Evolutionary conservation across 176 grass and related monocot species (phyloP).

Genomic region (Tillandsia leiboldiana): DNA sequence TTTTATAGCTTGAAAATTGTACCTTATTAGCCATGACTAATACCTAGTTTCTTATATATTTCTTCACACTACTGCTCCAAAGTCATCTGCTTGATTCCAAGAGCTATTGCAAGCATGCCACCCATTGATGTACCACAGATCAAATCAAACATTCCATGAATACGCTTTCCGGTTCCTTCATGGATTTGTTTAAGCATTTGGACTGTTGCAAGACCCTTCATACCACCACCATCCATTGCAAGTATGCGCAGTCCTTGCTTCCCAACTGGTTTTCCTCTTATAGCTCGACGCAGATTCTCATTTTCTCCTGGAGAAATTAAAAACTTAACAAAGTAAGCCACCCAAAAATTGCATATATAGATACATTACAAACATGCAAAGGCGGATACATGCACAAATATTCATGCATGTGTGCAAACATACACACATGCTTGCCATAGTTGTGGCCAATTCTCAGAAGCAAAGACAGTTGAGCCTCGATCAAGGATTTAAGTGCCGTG

Average conservation of each 20-base stretch:
- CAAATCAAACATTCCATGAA: slow-evolving; percentile 98
- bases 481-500: too few species aligned
- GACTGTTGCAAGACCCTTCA: slow-evolving; percentile 98
- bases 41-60: slow-evolving; percentile 98
- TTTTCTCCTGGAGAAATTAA: slow-evolving; percentile 68
- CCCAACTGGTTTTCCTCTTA: slow-evolving; percentile 67
- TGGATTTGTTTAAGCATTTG: slow-evolving; percentile 98
- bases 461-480: slow-evolving; percentile 60
- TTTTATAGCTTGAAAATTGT: too few species aligned
- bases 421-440: slow-evolving; percentile 44
- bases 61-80: slow-evolving; percentile 96
- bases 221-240: slow-evolving; percentile 97
- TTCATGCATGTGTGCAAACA: neutral
- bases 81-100: slow-evolving; percentile 91
- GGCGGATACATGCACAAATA: slow-evolving; percentile 8
- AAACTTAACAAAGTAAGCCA: neutral
- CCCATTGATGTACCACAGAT: slow-evolving; percentile 98
- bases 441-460: slow-evolving; percentile 80
- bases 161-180: slow-evolving; percentile 80
- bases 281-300: slow-evolving; percentile 77
- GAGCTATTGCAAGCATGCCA: slow-evolving; percentile 96
- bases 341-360: slow-evolving; percentile 17
- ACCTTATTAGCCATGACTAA: too few species aligned
- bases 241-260: slow-evolving; percentile 90
- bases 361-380: neutral